A percentile compares a stretch with the other conserved stretches of the same genome.
phyloP scores from a whole-genome alignment of 192 early-diverging fungal species.

The Endogone sp. region DNA sequence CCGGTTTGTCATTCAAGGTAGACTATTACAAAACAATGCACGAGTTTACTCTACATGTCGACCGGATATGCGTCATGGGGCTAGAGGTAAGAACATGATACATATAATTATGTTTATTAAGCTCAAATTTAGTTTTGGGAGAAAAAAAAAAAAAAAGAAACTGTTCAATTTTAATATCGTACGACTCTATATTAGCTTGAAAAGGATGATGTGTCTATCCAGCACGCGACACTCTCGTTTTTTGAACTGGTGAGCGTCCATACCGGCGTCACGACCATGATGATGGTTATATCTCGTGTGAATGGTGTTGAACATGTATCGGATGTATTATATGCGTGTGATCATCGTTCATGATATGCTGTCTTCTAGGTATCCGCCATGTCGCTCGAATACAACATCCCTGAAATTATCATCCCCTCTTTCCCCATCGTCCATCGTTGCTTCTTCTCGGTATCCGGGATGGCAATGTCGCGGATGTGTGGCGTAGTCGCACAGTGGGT shows the following conservation, averaged over 20 bases:
- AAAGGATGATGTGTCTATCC: slow-evolving; percentile 33
- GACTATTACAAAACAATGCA: slow-evolving; percentile 40
- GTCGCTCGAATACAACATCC: slow-evolving; percentile 16
- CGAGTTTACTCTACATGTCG: slow-evolving; percentile 39
- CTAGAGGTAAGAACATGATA: slow-evolving; percentile 19
- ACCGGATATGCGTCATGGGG: slow-evolving; percentile 24
- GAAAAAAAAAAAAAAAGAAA: not conserved
- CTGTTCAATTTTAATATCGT: not conserved
- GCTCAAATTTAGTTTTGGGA: no score
- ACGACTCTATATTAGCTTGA: no score
- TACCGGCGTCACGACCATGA: no score
- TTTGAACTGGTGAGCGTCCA: slow-evolving; percentile 37
- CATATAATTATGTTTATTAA: no score
- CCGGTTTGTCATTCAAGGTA: slow-evolving; percentile 29
- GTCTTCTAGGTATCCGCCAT: slow-evolving; percentile 20
- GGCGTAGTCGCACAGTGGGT: slow-evolving; percentile 35
- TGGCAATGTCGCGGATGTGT: slow-evolving; percentile 45
- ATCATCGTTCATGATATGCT: not conserved
- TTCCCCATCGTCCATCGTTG: slow-evolving; percentile 32
- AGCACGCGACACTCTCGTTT: slow-evolving; percentile 45
- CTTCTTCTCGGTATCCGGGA: slow-evolving; percentile 40
- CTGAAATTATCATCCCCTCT: slow-evolving; percentile 43
- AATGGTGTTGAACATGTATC: no score
- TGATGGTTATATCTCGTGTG: not conserved
- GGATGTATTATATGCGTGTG: no score